Conservation (phyloP, 192 early-diverging fungal genomes). For the Phlyctochytrium arcticum region DNA sequence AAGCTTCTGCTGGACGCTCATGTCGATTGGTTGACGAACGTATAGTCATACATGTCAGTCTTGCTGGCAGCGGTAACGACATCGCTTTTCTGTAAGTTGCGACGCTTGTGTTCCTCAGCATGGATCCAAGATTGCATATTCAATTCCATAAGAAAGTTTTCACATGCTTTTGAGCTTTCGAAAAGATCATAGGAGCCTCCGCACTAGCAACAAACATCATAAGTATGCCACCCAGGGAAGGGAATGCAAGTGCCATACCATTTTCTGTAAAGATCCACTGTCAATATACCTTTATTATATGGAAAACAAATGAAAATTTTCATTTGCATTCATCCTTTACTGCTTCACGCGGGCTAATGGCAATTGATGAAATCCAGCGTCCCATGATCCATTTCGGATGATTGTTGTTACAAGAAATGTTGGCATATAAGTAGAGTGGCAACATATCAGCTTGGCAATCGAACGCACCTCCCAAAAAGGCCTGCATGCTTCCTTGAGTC, state of each 20-base stretch:
- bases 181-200: conserved; percentile 89
- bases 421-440: background rate
- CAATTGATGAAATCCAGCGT: conserved; percentile 81
- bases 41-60: conserved; percentile 90
- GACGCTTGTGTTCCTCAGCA: conserved; percentile 94
- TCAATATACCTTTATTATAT: too few species aligned
- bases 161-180: conserved; percentile 95
- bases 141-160: conserved; percentile 91
- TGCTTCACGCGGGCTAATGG: conserved; percentile 92
- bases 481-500: conserved; percentile 13
- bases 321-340: conserved; percentile 90
- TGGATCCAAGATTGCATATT: conserved; percentile 70
- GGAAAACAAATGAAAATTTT: too few species aligned
- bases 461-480: conserved; percentile 24
- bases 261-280: conserved; percentile 6
- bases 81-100: conserved; percentile 90
- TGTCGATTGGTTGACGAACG: background rate
- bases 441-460: background rate
- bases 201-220: conserved; percentile 32
- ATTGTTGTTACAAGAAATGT: conserved; percentile 8
- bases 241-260: conserved; percentile 19
- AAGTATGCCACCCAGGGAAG: background rate
- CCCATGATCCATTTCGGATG: conserved; percentile 36
- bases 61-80: conserved; percentile 83
- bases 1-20: too few species aligned